phyloP scores from a whole-genome alignment of 768 basidiomycete genomes.

The Pholiota microspora region DNA sequence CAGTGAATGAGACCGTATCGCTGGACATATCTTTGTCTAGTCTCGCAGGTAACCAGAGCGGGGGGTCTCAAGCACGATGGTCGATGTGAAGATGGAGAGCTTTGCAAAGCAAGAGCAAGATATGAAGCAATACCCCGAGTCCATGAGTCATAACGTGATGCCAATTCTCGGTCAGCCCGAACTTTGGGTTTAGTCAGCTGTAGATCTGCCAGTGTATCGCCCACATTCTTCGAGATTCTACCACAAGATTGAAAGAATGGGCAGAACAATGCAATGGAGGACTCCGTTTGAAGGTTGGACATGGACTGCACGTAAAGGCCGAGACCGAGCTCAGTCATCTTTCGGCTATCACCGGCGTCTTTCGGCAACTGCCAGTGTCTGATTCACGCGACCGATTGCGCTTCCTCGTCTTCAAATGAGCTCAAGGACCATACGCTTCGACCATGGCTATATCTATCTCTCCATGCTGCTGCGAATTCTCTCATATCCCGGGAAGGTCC shows the following conservation, averaged over 20 bases:
- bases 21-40: constrained; percentile 6
- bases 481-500: too few relatives aligned
- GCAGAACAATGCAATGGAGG: not conserved
- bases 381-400: not conserved
- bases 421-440: too few relatives aligned
- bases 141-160: constrained; percentile 15
- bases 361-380: not conserved
- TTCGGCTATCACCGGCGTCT: not conserved
- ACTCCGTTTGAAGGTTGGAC: not conserved
- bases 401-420: too few relatives aligned
- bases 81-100: not conserved
- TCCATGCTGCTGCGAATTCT: too few relatives aligned
- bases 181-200: constrained; percentile 7
- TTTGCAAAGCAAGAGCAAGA: not conserved
- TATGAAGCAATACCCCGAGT: constrained; percentile 4
- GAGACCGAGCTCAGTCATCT: not conserved
- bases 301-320: not conserved
- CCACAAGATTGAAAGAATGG: not conserved
- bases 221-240: not conserved
- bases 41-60: too few relatives aligned
- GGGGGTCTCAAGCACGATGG: not conserved
- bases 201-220: not conserved
- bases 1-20: constrained; percentile 21
- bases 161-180: constrained; percentile 10
- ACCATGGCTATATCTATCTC: too few relatives aligned